phyloP scores from a whole-genome alignment of 2,329 filamentous ascomycete species.

The Acarospora socialis region DNA sequence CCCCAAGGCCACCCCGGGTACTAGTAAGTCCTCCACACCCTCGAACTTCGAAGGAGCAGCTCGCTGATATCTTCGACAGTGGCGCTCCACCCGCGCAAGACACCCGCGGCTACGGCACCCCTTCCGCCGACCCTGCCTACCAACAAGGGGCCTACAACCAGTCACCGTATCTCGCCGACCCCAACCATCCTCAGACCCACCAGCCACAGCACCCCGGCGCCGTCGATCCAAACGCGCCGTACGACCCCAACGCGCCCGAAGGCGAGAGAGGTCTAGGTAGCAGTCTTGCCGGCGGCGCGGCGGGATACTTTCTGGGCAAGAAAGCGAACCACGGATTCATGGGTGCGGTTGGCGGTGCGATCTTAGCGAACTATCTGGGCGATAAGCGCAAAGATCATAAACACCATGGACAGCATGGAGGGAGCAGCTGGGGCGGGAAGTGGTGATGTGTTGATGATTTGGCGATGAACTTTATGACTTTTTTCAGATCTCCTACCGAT shows the following conservation, averaged over 20 bases:
- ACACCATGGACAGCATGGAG: slow-evolving; percentile 14
- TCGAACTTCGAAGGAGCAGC: not conserved
- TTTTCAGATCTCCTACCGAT: too few species aligned
- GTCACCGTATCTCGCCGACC: slow-evolving; percentile 6
- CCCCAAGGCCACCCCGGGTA: slow-evolving; percentile 23
- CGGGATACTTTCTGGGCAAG: slow-evolving; percentile 43
- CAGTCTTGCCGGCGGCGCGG: slow-evolving; percentile 41
- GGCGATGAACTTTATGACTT: too few species aligned
- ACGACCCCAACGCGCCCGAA: slow-evolving; percentile 33
- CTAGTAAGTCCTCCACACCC: slow-evolving; percentile 18
- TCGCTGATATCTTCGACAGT: slow-evolving; percentile 1
- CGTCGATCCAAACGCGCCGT: slow-evolving; percentile 16
- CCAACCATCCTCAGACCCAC: slow-evolving; percentile 11
- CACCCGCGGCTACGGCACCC: slow-evolving; percentile 3
- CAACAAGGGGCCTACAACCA: too few species aligned
- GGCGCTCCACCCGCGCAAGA: slow-evolving; percentile 5
- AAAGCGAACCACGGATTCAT: slow-evolving; percentile 42
- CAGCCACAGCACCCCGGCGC: slow-evolving; percentile 12
- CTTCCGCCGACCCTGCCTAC: slow-evolving; percentile 1
- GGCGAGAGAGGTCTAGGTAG: slow-evolving; percentile 45
- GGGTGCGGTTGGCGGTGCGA: slow-evolving; percentile 42
- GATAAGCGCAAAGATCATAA: slow-evolving; percentile 37
- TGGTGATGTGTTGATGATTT: too few species aligned
- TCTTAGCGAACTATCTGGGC: slow-evolving; percentile 41
- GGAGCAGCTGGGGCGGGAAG: slow-evolving; percentile 12